Conservation (phyloP, 108 stramenopile genomes). For the Aureococcus anophagefferens region DNA sequence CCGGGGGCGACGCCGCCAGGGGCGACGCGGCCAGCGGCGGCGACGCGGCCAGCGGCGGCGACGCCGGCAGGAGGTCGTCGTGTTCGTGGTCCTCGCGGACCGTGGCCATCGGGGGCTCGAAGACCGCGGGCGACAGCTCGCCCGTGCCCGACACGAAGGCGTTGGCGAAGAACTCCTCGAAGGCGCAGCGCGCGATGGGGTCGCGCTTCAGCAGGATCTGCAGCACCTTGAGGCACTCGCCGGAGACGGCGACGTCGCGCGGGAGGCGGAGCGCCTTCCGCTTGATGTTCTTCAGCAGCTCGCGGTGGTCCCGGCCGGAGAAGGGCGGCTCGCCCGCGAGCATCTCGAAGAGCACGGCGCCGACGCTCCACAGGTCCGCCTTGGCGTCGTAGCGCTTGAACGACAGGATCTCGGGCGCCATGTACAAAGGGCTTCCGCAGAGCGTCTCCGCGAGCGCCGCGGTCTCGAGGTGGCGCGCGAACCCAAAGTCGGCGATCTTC, state of each 20-base stretch:
- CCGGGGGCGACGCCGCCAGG: too few species aligned
- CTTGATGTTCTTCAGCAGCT: slow-evolving; percentile 72
- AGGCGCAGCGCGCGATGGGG: slow-evolving; percentile 60
- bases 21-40: too few species aligned
- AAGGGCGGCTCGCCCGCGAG: slow-evolving; percentile 73
- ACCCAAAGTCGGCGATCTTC: slow-evolving; percentile 97
- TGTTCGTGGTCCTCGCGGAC: too few species aligned
- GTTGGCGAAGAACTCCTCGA: slow-evolving; percentile 56
- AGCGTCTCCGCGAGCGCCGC: slow-evolving; percentile 89
- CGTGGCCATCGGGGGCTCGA: too few species aligned
- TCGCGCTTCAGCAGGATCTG: slow-evolving; percentile 64
- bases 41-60: too few species aligned
- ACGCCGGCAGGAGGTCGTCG: too few species aligned
- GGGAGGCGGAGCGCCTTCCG: slow-evolving; percentile 68
- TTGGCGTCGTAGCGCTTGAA: slow-evolving; percentile 78
- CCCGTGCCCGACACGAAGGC: neutral
- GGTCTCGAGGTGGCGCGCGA: slow-evolving; percentile 79
- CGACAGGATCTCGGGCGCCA: slow-evolving; percentile 87
- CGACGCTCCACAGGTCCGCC: slow-evolving; percentile 95
- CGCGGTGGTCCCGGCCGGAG: slow-evolving; percentile 80
- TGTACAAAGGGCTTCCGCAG: slow-evolving; percentile 92
- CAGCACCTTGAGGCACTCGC: slow-evolving; percentile 64
- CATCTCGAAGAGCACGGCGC: slow-evolving; percentile 94
- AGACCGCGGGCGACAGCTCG: neutral
- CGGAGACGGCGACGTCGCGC: slow-evolving; percentile 60